Evolutionary conservation across 331 rosid species (phyloP), one percentile per base, ranked within the genome.

Genomic region (Malus hybrid): DNA sequence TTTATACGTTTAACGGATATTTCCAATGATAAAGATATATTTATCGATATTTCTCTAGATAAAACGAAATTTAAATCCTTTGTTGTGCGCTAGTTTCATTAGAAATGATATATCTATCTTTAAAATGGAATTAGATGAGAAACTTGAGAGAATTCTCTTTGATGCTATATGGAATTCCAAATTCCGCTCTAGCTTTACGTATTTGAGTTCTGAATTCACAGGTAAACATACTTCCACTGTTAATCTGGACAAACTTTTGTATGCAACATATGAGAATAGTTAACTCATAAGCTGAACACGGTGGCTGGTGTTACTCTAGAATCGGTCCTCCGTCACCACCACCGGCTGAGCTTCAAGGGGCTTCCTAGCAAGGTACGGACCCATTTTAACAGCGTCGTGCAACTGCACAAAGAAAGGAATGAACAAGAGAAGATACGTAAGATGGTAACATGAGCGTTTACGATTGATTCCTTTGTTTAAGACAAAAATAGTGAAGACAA

Each of bases 251-350:
- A 57, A 36, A 72, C 67, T 56, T n/a, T n/a, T 7, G 65, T 31
- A 14, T 13, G 22, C 66, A 57, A 20, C 54, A 72, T 10, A 10
- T 57, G 54, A 15, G 20, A 72, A 22, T 15, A 36, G 55, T 34
- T 22, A 34, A 63, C 39, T 65, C 46, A 36, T 31, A 22, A 22
- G 56, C 67, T 59, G 76, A 7, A 59, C 12, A 36, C 46, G 24
- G 27, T 36, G 36, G 69, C 57, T 60, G 57, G 44, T 73, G 28
- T 10, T 16, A 5, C 29, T 60, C 77, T 86, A 90, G 82, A 90
- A 91, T 85, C 99, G 85, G 31, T 94, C 92, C 9, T 96, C 99
- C 11, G 95, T 94, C 89, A 39, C 79, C 75, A 91, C 90, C n/a
- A 64, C 29, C 52, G 99, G 96, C 80, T 90, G 99, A 73, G 93